A percentile compares a stretch with the other conserved stretches of the same genome.
Evolutionary conservation across 75 land plant species (phyloP).

Genomic region (Cunninghamia lanceolata): DNA sequence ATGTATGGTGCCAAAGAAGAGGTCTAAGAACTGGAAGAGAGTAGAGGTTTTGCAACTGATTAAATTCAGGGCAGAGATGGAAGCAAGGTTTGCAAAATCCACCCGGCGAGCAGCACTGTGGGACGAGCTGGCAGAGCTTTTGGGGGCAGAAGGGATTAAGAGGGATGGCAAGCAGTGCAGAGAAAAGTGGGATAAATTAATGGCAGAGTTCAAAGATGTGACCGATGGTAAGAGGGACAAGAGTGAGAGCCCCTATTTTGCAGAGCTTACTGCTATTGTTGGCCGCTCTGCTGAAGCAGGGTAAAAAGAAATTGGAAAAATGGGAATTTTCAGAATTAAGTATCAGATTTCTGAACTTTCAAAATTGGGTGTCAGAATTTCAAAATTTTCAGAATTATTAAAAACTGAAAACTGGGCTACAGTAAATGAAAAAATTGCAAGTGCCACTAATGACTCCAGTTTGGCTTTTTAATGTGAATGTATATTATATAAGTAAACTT

Average conservation of each 20-base stretch:
- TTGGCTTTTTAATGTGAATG: neutral
- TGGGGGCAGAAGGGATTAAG: constrained; percentile 39
- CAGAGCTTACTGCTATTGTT: constrained; percentile 22
- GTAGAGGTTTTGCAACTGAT: constrained; percentile 46
- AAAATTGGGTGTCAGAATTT: neutral
- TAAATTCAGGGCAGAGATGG: constrained; percentile 41
- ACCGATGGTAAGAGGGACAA: constrained; percentile 43
- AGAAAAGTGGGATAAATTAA: constrained; percentile 53
- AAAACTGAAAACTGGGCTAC: neutral
- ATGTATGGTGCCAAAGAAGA: constrained; percentile 28
- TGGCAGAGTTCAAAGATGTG: constrained; percentile 55
- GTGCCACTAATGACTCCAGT: neutral
- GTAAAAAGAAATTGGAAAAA: neutral
- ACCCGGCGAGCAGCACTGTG: constrained; percentile 44
- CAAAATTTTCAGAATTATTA: neutral
- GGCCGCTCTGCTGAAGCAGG: constrained; percentile 9
- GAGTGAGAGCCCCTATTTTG: constrained; percentile 41
- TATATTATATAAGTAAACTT: neutral
- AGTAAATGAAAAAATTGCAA: neutral
- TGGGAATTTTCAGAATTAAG: neutral
- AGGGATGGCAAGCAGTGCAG: constrained; percentile 53
- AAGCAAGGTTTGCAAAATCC: constrained; percentile 32
- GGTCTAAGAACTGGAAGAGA: constrained; percentile 54
- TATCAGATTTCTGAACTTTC: neutral
- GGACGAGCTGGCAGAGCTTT: constrained; percentile 41